Conservation (phyloP, 306 rosid species). For the Styphnolobium japonicum region DNA sequence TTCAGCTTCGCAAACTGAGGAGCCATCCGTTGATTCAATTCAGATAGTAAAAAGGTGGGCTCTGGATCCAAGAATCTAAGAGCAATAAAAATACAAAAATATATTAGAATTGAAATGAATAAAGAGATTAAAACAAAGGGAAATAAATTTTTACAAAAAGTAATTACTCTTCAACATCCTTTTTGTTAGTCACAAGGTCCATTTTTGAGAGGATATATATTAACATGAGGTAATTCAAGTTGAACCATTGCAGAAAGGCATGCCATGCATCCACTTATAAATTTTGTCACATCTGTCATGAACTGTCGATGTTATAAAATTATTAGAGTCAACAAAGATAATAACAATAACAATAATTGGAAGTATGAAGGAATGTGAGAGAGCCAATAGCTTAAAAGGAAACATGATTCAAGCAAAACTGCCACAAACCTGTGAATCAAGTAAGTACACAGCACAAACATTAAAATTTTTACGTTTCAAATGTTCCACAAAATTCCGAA, state of each 20-base stretch:
- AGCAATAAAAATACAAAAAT: background rate
- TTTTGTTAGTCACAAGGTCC: constrained; percentile 84
- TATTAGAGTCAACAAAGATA: constrained; percentile 3
- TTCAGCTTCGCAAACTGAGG: constrained; percentile 87
- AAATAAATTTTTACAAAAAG: background rate
- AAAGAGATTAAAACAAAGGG: background rate
- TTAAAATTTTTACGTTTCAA: constrained; percentile 69
- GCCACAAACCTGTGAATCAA: constrained; percentile 84
- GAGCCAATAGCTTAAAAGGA: background rate
- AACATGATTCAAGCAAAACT: background rate
- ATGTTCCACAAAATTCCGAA: constrained; percentile 84
- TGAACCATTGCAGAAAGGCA: constrained; percentile 86
- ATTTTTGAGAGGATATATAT: constrained; percentile 93
- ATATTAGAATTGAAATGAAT: constrained; percentile 4
- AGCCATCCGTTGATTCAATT: constrained; percentile 79
- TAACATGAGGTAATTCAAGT: constrained; percentile 88
- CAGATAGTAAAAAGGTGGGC: constrained; percentile 65
- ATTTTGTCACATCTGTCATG: constrained; percentile 89
- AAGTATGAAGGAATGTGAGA: background rate
- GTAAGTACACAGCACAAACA: constrained; percentile 85
- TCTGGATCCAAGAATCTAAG: constrained; percentile 80
- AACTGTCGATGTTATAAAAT: constrained; percentile 43
- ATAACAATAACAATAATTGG: background rate
- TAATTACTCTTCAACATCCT: constrained; percentile 71
- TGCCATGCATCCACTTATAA: constrained; percentile 93